Conservation (phyloP, 192 early-diverging fungal genomes). For the Umbelopsis vinacea region DNA sequence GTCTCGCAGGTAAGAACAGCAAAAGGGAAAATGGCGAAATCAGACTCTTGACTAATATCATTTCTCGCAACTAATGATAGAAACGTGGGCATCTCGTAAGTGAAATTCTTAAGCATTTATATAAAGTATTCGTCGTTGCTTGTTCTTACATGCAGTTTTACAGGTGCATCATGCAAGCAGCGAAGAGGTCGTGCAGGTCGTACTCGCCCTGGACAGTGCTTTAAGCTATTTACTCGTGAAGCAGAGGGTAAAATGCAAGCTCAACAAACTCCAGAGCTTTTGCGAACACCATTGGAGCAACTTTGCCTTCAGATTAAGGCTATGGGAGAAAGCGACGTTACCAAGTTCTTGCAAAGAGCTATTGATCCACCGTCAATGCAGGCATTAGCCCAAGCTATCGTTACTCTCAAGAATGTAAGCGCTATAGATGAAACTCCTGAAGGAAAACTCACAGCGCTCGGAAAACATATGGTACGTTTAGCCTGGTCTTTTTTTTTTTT, state of each 20-base stretch:
- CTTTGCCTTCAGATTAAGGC: slow-evolving; percentile 74
- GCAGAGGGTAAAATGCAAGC: slow-evolving; percentile 56
- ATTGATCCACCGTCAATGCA: slow-evolving; percentile 68
- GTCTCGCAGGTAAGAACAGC: slow-evolving; percentile 49
- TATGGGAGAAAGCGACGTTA: slow-evolving; percentile 64
- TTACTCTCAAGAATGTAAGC: slow-evolving; percentile 60
- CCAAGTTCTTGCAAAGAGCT: slow-evolving; percentile 56
- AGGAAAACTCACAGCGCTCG: slow-evolving; percentile 68
- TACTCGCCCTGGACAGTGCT: slow-evolving; percentile 75
- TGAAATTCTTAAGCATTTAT: not conserved
- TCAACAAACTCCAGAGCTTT: slow-evolving; percentile 76
- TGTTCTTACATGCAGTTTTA: not conserved
- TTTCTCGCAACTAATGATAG: not conserved
- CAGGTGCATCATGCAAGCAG: slow-evolving; percentile 63
- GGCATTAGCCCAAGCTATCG: slow-evolving; percentile 61
- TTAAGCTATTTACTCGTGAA: slow-evolving; percentile 63
- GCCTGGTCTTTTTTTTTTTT: not conserved
- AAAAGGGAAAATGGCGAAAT: not conserved
- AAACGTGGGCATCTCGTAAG: slow-evolving; percentile 48
- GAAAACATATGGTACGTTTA: slow-evolving; percentile 58
- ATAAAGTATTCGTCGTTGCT: not conserved
- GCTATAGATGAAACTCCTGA: slow-evolving; percentile 51
- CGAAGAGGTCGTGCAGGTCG: slow-evolving; percentile 83
- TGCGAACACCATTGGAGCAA: slow-evolving; percentile 83
- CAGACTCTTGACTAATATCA: not conserved